Conservation (phyloP, 23 red algal species). For the Chondrus crispus region DNA sequence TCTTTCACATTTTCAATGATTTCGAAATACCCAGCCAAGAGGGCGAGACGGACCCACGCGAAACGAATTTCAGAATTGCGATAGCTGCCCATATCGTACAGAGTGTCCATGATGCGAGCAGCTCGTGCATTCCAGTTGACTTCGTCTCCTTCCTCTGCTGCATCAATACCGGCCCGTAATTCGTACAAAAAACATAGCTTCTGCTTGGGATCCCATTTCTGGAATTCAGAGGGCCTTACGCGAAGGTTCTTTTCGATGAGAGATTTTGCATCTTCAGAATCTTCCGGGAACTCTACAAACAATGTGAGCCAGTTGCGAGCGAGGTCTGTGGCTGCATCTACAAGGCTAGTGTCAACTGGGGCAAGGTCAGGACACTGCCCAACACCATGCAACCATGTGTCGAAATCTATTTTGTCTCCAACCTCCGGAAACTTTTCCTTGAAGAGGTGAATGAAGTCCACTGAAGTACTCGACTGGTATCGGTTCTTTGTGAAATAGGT, state of each 20-base stretch:
- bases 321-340: slow-evolving; percentile 15
- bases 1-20: slow-evolving; percentile 44
- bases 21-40: slow-evolving; percentile 36
- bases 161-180: not conserved
- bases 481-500: slow-evolving; percentile 47
- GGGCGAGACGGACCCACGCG: slow-evolving; percentile 49
- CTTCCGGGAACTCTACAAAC: not conserved
- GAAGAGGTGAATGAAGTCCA: slow-evolving; percentile 37
- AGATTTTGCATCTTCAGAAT: slow-evolving; percentile 1
- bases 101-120: not conserved
- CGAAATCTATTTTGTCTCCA: slow-evolving; percentile 35
- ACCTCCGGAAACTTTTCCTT: slow-evolving; percentile 17
- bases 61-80: slow-evolving; percentile 65
- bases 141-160: not conserved
- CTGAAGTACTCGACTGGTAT: slow-evolving; percentile 40
- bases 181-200: slow-evolving; percentile 36
- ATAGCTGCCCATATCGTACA: not conserved
- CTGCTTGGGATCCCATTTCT: slow-evolving; percentile 23
- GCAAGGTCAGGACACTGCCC: slow-evolving; percentile 55
- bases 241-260: not conserved
- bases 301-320: slow-evolving; percentile 25
- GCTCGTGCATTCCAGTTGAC: slow-evolving; percentile 26
- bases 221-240: not conserved
- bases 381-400: slow-evolving; percentile 48
- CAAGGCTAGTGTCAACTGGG: slow-evolving; percentile 52